Evolutionary conservation across 2,329 filamentous ascomycete species (phyloP), one percentile per base, ranked within the genome.

Genomic region (Colletotrichum australisinense): DNA sequence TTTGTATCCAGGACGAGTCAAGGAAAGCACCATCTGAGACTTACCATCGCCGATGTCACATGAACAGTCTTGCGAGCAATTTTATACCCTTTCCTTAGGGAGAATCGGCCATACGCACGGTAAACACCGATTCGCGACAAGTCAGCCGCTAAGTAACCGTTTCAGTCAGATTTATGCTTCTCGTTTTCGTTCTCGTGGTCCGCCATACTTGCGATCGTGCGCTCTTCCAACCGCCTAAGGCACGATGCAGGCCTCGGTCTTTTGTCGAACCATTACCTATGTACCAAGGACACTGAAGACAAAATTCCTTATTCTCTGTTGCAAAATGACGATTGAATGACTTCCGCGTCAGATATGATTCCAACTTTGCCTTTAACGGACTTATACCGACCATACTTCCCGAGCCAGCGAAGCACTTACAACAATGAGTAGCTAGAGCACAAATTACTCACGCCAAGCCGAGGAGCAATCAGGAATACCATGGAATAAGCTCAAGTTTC

Each of bases 241-340:
- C 42, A 49, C 42, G 42, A n/a, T 3, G 19, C 42, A 49, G 19
- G 6, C 8, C 16, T 19, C 16, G 19, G 19, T n/a, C 42, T 22
- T 49, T 22, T 8, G 42, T 49, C 19, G 19, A n/a, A 9, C 19
- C 42, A 19, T 9, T n/a, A 1, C 9, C 16, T 42, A 42, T 5
- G 14, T 42, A 42, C 38, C 7, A 49, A 19, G 42, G 16, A 49
- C 8, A 49, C 42, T n/a, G 8, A 49, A 11, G 19, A 11, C n/a
- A n/a, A 2, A n/a, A n/a, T 1, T n/a, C 8, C 8, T 4, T 11
- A 1, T 1, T 22, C 3, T 49, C 42, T 3, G 12, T 49, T 8
- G 42, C 19, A 8, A 49, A 22, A 49, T n/a, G 8, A 22, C 4
- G 19, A 11, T 11, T 8, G 8, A n/a, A n/a, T n/a, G 42, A n/a